Evolutionary conservation across 441 rosid species (phyloP).

Genomic region (Populus hybrid): DNA sequence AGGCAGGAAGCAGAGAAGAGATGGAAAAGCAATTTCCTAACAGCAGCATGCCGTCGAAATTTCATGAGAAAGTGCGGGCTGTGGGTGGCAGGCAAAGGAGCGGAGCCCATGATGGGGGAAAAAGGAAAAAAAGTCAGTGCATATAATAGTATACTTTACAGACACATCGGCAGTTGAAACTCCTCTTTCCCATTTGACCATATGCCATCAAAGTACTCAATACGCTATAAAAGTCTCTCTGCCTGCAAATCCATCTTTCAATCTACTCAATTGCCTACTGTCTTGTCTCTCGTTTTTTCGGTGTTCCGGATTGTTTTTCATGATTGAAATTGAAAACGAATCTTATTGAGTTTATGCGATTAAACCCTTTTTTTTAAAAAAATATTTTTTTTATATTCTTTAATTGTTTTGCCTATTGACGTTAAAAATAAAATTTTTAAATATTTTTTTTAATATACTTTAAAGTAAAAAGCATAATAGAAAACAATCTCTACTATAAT

Average conservation of each 20-base stretch:
- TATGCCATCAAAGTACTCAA: not conserved
- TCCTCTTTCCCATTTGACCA: not conserved
- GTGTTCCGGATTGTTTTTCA: no score
- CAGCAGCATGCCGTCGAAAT: not conserved
- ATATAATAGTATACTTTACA: not conserved
- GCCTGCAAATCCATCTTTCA: not conserved
- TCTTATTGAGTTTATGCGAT: no score
- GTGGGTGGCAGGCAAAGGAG: not conserved
- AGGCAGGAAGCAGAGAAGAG: no score
- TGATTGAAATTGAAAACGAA: no score
- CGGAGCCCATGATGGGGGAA: not conserved
- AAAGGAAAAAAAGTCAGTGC: not conserved
- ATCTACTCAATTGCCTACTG: not conserved
- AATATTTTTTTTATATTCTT: no score
- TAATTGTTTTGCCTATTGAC: no score
- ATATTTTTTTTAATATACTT: no score
- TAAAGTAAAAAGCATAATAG: rapidly evolving
- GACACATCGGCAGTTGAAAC: not conserved
- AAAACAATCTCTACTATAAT: no score
- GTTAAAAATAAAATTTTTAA: no score
- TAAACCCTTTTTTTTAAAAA: no score
- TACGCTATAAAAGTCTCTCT: not conserved
- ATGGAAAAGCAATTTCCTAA: no score
- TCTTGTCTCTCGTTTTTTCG: not conserved
- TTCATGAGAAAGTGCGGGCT: not conserved